These are phyloP conservation scores for Thermothelomyces thermophilus DNA, from an alignment of 2,329 filamentous ascomycete genomes.

Conservation along the genomic window DNA sequence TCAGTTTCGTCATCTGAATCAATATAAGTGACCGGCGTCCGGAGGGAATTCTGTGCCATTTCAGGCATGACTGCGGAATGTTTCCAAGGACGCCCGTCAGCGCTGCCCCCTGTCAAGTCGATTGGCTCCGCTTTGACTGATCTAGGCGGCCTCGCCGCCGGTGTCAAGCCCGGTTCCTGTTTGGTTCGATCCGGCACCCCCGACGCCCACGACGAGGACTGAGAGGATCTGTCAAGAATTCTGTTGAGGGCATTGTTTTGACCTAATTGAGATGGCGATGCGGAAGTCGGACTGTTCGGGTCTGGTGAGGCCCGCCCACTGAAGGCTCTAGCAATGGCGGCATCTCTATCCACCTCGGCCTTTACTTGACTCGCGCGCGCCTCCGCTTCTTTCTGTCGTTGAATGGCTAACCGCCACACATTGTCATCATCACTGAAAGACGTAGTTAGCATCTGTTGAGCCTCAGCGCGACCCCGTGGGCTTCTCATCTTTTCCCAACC, in stretches of 20 bases:
- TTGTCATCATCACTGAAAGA: conserved; percentile 22
- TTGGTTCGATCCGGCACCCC: conserved; percentile 1
- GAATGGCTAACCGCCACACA: conserved; percentile 20
- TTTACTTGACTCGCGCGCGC: conserved; percentile 33
- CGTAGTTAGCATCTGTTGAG: conserved; percentile 1
- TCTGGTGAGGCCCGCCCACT: conserved; percentile 3
- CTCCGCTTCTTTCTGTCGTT: conserved; percentile 31
- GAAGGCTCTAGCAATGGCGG: conserved; percentile 18
- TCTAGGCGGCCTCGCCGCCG: conserved; percentile 8
- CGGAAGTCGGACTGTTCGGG: background rate
- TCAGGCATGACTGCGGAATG: conserved; percentile 1
- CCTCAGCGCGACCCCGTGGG: no score
- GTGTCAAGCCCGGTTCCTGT: background rate
- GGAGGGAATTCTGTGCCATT: background rate
- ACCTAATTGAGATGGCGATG: conserved; percentile 4
- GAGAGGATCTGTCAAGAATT: conserved; percentile 15
- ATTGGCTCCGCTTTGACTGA: background rate
- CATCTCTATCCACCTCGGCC: conserved; percentile 31
- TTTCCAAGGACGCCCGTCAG: background rate
- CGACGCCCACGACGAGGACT: background rate
- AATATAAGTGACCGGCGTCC: conserved; percentile 10
- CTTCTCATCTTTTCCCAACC: no score
- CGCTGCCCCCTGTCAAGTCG: background rate
- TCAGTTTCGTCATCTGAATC: conserved; percentile 13
- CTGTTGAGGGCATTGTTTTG: conserved; percentile 21